phyloP scores from a whole-genome alignment of 2,329 filamentous ascomycete genomes.

The Aaosphaeria arxii region DNA sequence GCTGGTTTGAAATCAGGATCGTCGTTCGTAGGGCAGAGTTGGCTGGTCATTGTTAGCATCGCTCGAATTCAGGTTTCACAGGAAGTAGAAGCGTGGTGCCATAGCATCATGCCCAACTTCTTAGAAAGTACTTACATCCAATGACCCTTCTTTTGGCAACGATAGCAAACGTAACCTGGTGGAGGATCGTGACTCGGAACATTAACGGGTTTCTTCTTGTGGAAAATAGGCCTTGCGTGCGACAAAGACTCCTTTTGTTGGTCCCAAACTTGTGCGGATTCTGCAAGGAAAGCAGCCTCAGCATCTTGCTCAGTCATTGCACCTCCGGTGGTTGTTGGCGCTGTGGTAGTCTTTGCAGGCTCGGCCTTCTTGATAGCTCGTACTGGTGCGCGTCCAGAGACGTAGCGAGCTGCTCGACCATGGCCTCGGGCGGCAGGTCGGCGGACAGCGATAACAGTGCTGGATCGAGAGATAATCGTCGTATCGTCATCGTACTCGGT shows the following conservation, averaged over 20 bases:
- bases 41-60: too few relatives aligned
- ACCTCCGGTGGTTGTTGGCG: constrained; percentile 56
- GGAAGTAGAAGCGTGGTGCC: too few relatives aligned
- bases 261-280: constrained; percentile 88
- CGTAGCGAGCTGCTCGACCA: constrained; percentile 88
- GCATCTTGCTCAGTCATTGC: constrained; percentile 87
- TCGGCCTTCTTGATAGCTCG: constrained; percentile 74
- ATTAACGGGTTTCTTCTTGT: constrained; percentile 61
- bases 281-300: constrained; percentile 86
- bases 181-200: constrained; percentile 92
- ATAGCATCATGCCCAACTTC: too few relatives aligned
- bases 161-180: constrained; percentile 91
- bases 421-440: constrained; percentile 83
- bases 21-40: constrained; percentile 89
- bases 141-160: constrained; percentile 96
- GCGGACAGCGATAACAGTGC: constrained; percentile 84
- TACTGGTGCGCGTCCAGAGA: constrained; percentile 91
- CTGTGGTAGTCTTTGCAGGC: constrained; percentile 39
- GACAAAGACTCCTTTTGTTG: constrained; percentile 70
- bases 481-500: constrained; percentile 99
- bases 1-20: constrained; percentile 94
- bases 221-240: constrained; percentile 32
- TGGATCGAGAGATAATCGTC: constrained; percentile 92
- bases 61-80: too few relatives aligned
- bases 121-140: constrained; percentile 72